Evolutionary conservation across 306 rosid species (phyloP).

Genomic region (Ormosia semicastrata): DNA sequence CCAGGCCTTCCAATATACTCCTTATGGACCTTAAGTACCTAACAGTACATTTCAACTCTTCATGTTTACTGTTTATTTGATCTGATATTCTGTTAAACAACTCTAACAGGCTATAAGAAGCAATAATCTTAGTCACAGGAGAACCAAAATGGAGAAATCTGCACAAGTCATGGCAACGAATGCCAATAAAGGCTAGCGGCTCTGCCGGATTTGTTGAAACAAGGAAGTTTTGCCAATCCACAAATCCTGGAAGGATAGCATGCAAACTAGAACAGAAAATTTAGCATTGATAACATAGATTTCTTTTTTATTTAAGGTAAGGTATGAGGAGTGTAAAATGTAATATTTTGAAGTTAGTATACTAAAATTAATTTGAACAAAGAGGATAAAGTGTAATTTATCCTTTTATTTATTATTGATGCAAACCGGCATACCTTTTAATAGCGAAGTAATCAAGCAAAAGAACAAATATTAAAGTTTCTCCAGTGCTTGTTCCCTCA

Average conservation of each 20-base stretch:
- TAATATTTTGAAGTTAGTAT: background rate
- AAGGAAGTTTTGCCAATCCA: conserved; percentile 77
- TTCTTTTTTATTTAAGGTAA: background rate
- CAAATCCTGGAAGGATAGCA: conserved; percentile 56
- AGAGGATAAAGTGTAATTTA: background rate
- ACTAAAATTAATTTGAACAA: background rate
- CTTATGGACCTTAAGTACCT: conserved; percentile 63
- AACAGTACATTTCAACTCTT: conserved; percentile 49
- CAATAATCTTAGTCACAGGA: conserved; percentile 55
- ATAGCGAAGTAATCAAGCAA: conserved; percentile 66
- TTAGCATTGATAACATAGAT: conserved; percentile 23
- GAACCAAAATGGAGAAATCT: conserved; percentile 87
- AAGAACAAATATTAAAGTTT: conserved; percentile 59
- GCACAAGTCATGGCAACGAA: conserved; percentile 78
- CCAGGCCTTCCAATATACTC: conserved; percentile 69
- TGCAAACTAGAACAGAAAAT: conserved; percentile 50
- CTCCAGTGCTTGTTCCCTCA: conserved; percentile 59
- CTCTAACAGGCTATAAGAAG: conserved; percentile 77
- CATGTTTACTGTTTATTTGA: conserved; percentile 48
- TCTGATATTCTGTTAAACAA: conserved; percentile 64
- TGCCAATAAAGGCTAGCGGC: conserved; percentile 55
- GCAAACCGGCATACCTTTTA: conserved; percentile 51
- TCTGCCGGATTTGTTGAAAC: conserved; percentile 44
- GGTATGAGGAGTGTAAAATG: background rate
- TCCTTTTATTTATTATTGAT: background rate